Percentiles rank a stretch among this genome's conserved stretches.
Evolutionary conservation across 108 stramenopile species (phyloP).

Genomic region (Nitzschia sp.): DNA sequence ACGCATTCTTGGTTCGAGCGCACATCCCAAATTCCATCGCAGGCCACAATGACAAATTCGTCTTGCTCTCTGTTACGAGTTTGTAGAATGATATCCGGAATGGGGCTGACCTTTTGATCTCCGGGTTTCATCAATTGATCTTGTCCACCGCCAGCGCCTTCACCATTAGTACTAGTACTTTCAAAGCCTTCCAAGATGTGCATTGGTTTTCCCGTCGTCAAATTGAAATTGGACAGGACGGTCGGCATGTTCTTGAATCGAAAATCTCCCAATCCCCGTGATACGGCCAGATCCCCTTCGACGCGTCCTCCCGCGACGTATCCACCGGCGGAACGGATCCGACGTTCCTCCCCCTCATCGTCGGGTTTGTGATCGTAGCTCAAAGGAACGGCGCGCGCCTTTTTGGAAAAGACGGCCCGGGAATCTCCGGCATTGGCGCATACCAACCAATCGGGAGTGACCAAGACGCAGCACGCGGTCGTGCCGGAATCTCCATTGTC

Average conservation of each 20-base stretch:
- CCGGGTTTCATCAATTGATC: slow-evolving; percentile 25
- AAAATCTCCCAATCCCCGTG: slow-evolving; percentile 93
- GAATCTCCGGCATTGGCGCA: slow-evolving; percentile 98
- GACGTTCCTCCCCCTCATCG: slow-evolving; percentile 62
- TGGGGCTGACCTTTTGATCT: slow-evolving; percentile 80
- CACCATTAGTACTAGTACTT: neutral
- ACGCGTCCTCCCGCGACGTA: slow-evolving; percentile 84
- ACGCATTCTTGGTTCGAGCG: slow-evolving; percentile 77
- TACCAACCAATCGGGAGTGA: slow-evolving; percentile 84
- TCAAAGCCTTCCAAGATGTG: neutral
- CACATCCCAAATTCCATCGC: slow-evolving; percentile 98
- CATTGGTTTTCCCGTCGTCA: neutral
- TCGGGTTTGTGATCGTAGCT: slow-evolving; percentile 96
- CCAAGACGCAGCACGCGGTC: slow-evolving; percentile 80
- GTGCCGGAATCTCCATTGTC: slow-evolving; percentile 62
- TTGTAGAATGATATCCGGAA: slow-evolving; percentile 80
- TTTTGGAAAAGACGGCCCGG: slow-evolving; percentile 48
- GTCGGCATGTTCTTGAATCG: slow-evolving; percentile 53
- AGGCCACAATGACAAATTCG: slow-evolving; percentile 85
- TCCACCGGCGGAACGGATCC: slow-evolving; percentile 75
- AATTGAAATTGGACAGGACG: slow-evolving; percentile 19
- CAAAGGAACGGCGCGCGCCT: slow-evolving; percentile 70
- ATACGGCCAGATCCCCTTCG: slow-evolving; percentile 95
- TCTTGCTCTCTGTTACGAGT: slow-evolving; percentile 64
- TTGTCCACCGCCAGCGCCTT: neutral